Base-by-base conservation (phyloP, 176 grass and related monocot genomes). In the Oryza punctata region DNA sequence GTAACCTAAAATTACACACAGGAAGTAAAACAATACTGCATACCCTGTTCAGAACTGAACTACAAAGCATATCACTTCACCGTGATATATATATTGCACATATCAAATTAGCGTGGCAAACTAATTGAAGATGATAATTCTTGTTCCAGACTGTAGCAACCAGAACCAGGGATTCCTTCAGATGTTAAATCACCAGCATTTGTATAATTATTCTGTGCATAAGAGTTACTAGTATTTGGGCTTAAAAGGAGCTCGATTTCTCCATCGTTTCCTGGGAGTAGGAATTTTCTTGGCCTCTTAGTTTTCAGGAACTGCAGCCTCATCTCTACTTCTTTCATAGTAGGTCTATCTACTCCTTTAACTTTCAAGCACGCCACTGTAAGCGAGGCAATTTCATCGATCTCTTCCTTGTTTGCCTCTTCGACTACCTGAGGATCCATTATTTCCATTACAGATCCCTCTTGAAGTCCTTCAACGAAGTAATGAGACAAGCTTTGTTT, bases 301-400 rank as follows among this genome's bases (percentile, higher is more conserved):
- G 70, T 88, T 69, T 32, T 85, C 1, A 88, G 14, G 19, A 88
- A 32, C 7, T 88, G 82, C 19, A 91, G 15, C 60, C 82, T 82
- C 82, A 93, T 90, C 1, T 82, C 84, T 43, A 93, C 81, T 80
- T 93, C 87, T 74, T 90, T 91, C 86, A 91, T 91, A 6, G 35
- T 63, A 3, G 86, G 76, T 5, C 86, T 70, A 0, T 91, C 35
- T 26, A 65, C 80, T 90, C 72, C 33, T 35, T 35, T 86, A 12
- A 52, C 3, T 49, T 19, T 87, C 19, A 87, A 70, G 35, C 87
- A 93, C 68, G 60, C 65, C 41, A 61, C 15, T 14, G 80, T 16
- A 7, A 93, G 12, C 15, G 43, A 41, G 4, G 52, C 52, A 45
- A 90, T 65, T 0, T 70, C 76, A 70, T 66, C 47, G 23, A 90